A percentile compares a stretch with the other conserved stretches of the same genome.
Evolutionary conservation across 2,329 filamentous ascomycete genomes (phyloP).

Genomic region (Nannizzia gypsea): DNA sequence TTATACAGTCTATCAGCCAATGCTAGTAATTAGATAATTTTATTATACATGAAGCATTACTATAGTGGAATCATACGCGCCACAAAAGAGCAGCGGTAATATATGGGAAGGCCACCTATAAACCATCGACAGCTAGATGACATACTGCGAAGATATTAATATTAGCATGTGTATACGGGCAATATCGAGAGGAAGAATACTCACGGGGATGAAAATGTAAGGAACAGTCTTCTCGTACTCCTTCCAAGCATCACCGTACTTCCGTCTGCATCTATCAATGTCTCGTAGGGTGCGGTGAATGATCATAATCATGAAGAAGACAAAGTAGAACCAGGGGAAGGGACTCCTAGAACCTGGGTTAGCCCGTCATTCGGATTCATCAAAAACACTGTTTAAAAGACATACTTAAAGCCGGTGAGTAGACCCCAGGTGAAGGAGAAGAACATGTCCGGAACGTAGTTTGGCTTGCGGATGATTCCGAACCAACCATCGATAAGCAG

Average conservation of each 20-base stretch:
- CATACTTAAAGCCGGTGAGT: slow-evolving; percentile 57
- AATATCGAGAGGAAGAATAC: slow-evolving; percentile 15
- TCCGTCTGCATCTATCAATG: slow-evolving; percentile 60
- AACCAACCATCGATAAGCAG: slow-evolving; percentile 80
- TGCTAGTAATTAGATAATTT: too few relatives aligned
- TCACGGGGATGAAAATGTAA: slow-evolving; percentile 69
- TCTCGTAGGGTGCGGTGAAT: slow-evolving; percentile 64
- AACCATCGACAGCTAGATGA: neutral
- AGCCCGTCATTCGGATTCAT: neutral
- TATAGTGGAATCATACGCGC: neutral
- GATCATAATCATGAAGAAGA: slow-evolving; percentile 73
- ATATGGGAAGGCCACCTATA: too few relatives aligned
- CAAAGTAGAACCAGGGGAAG: slow-evolving; percentile 80
- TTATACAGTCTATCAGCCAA: too few relatives aligned
- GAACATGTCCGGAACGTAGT: slow-evolving; percentile 70
- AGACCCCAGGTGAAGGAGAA: slow-evolving; percentile 68
- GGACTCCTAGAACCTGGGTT: slow-evolving; percentile 45
- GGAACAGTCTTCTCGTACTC: slow-evolving; percentile 72
- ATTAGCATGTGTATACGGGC: neutral
- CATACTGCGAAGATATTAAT: neutral
- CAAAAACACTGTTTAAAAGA: neutral
- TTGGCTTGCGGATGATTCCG: slow-evolving; percentile 54
- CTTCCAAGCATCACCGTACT: slow-evolving; percentile 71
- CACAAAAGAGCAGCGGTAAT: neutral
- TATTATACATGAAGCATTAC: neutral